These are phyloP conservation scores for Neofusicoccum parvum DNA, from an alignment of 2,329 filamentous ascomycete genomes.

Conservation along the genomic window DNA sequence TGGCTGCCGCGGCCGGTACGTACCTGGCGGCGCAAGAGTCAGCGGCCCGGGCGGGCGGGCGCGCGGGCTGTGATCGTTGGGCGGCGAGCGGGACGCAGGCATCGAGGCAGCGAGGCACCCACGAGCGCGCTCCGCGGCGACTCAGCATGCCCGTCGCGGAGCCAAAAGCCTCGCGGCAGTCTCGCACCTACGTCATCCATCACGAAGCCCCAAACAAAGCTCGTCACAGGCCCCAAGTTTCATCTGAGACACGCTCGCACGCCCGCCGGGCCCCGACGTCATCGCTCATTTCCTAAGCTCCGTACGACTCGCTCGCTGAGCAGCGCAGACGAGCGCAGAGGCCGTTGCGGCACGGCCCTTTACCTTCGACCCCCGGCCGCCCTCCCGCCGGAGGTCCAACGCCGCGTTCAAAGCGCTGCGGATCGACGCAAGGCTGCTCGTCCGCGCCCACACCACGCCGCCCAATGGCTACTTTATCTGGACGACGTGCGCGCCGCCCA, in stretches of 20 bases:
- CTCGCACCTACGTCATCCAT: conserved; percentile 14
- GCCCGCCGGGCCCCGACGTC: neutral
- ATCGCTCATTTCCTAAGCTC: conserved; percentile 14
- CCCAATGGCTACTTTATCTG: neutral
- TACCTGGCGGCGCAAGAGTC: neutral
- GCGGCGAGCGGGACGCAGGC: conserved; percentile 4
- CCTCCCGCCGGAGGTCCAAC: neutral
- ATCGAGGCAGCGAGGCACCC: neutral
- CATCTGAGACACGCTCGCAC: conserved; percentile 1
- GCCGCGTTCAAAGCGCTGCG: neutral
- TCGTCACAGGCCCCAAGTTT: conserved; percentile 7
- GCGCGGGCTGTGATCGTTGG: neutral
- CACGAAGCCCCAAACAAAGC: conserved; percentile 1
- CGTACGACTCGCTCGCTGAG: neutral
- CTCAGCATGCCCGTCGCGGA: neutral
- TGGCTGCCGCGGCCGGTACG: neutral
- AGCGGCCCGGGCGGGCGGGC: neutral
- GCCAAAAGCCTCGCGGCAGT: neutral
- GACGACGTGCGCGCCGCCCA: neutral
- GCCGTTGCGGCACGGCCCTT: conserved; percentile 11
- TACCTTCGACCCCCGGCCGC: neutral
- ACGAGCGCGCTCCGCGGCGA: neutral
- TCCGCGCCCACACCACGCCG: neutral
- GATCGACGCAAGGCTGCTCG: conserved; percentile 10
- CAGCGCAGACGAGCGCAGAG: neutral